Percentiles rank a stretch among this genome's conserved stretches.
Conservation (phyloP, 768 basidiomycete species). For the Postia placenta region DNA sequence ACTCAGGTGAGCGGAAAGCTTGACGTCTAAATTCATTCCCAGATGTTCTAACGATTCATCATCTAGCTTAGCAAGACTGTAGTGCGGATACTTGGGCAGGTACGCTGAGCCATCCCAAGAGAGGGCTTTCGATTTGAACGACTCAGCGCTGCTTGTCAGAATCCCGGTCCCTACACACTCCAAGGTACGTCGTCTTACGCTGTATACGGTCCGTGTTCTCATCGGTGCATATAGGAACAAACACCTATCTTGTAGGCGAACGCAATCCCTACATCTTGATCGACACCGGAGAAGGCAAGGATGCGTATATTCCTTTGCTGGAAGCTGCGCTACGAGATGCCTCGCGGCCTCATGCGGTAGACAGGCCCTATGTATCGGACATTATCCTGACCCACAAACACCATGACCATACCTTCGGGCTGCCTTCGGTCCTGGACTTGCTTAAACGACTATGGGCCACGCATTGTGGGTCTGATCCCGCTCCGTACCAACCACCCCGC, state of each 20-base stretch:
- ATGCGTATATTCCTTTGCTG: slow-evolving; percentile 63
- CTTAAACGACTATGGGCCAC: slow-evolving; percentile 59
- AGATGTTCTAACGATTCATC: not conserved
- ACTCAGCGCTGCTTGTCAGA: slow-evolving; percentile 39
- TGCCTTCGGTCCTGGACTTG: slow-evolving; percentile 62
- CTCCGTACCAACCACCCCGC: slow-evolving; percentile 57
- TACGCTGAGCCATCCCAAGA: slow-evolving; percentile 22
- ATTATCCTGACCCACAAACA: slow-evolving; percentile 93
- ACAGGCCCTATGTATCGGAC: slow-evolving; percentile 66
- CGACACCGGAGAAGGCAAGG: slow-evolving; percentile 76
- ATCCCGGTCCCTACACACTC: slow-evolving; percentile 84
- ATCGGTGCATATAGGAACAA: slow-evolving; percentile 53
- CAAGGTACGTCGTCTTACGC: slow-evolving; percentile 46
- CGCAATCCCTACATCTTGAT: slow-evolving; percentile 70
- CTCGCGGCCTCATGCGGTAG: slow-evolving; percentile 27
- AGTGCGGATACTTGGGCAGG: slow-evolving; percentile 71
- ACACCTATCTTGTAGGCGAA: slow-evolving; percentile 79
- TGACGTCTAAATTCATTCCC: not conserved
- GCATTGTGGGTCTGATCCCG: slow-evolving; percentile 29
- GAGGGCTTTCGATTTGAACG: not conserved
- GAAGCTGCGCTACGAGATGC: slow-evolving; percentile 47
- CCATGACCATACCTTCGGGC: slow-evolving; percentile 76
- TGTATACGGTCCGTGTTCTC: not conserved
- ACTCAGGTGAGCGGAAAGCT: slow-evolving; percentile 34
- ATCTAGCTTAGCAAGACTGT: slow-evolving; percentile 63